Base-by-base conservation (phyloP, 2,329 filamentous ascomycete genomes). In the Fusarium domesticum region DNA sequence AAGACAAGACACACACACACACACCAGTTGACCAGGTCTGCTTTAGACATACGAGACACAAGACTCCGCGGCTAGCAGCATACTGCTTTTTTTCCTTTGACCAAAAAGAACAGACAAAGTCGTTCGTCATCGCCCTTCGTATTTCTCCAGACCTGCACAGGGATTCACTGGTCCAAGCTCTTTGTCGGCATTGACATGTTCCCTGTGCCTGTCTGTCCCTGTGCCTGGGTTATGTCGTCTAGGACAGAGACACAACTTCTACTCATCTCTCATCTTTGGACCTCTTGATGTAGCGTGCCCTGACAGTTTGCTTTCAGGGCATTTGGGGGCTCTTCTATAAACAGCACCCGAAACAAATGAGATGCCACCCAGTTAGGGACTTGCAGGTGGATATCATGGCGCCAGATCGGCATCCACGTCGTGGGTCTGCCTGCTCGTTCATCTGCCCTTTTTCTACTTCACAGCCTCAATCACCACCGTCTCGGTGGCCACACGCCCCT, bases 401-500 rank as follows among this genome's bases (percentile, higher is more conserved):
- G 51, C 42, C 42, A 56, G 56, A 59, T 59, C 54, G 46, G 23
- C 23, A 28, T 46, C 56, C 47, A 57, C 48, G 39, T 53, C 51
- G 46, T 51, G 42, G 51, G 51, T 53, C n/a, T n/a, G n/a, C n/a
- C n/a, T n/a, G n/a, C n/a, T n/a, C 23, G 23, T 28, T 28, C 23
- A 28, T 28, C 23, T 12, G 14, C 50, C 39, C 37, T 45, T 20
- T 40, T 20, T 56, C 56, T 45, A 25, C 38, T 20, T 56, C 56
- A 59, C 56, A 59, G 56, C 56, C 56, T 58, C 56, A 59, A 48
- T 59, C 50, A 45, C 48, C 23, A 28, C 50, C 42, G 17, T 37
- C 20, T 23, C 15, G 34, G 39, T 5, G 16, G 17, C 6, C 3
- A 30, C 36, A 18, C 17, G 20, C 25, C 39, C 35, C 37, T 42